A percentile compares a stretch with the other conserved stretches of the same genome.
These are phyloP conservation scores for Diutina catenulata DNA, from an alignment of 1,139 yeast genomes.

Conservation along the genomic window DNA sequence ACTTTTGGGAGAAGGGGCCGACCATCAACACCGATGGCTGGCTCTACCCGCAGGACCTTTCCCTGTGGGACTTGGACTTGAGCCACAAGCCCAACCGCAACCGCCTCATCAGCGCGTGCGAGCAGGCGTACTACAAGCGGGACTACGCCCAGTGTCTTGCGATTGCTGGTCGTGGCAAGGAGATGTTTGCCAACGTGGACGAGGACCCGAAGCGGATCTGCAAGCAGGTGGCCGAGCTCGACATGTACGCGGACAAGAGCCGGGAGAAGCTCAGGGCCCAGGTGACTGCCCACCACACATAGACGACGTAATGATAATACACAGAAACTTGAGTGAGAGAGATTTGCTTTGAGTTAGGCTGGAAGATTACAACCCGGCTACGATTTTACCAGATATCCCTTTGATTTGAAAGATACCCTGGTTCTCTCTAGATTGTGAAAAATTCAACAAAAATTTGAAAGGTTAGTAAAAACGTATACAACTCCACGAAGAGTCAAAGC, in stretches of 20 bases:
- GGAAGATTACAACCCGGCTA: too few relatives aligned
- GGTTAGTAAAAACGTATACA: too few relatives aligned
- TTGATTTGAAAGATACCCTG: too few relatives aligned
- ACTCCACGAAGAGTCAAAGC: too few relatives aligned
- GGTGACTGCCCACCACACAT: too few relatives aligned
- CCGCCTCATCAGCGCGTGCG: constrained; percentile 29
- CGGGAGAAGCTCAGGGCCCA: background rate
- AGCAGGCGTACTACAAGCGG: constrained; percentile 37
- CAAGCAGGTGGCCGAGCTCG: background rate
- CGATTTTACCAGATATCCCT: too few relatives aligned
- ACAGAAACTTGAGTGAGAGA: too few relatives aligned
- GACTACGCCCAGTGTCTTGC: constrained; percentile 33
- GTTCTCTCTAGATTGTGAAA: too few relatives aligned
- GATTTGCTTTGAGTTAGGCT: too few relatives aligned
- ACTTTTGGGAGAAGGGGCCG: constrained; percentile 40
- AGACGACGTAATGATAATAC: too few relatives aligned
- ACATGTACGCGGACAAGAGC: background rate
- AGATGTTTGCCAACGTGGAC: constrained; percentile 12
- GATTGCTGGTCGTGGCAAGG: constrained; percentile 18
- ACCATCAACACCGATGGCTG: constrained; percentile 33
- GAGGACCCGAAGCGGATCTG: background rate
- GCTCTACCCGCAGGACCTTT: constrained; percentile 22
- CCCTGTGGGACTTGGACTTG: constrained; percentile 14
- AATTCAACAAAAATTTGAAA: too few relatives aligned
- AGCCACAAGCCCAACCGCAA: constrained; percentile 23